Evolutionary conservation across 345 rosid genomes (phyloP), one percentile per base, ranked within the genome.

Genomic region (Eucalyptus dawsonii): DNA sequence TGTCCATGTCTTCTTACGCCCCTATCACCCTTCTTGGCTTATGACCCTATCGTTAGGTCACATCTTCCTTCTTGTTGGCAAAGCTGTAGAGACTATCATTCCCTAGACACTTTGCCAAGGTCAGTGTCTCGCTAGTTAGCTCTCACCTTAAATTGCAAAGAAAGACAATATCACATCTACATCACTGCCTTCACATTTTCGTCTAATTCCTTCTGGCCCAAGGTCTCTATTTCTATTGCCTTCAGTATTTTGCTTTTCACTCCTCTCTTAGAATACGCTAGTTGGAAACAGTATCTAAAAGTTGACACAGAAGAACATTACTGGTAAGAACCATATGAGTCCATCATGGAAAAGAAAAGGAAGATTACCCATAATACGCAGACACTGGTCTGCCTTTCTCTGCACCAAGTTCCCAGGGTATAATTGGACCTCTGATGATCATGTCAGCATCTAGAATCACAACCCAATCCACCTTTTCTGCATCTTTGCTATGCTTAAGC

Each of bases 381-480:
- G 99, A 94, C 88, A 98, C 95, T 37, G 99, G 99, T 88, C 93
- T 93, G 89, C 99, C 99, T 91, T 89, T 94, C 91, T 97, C 96
- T 1, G 97, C 99, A 88, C 99, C 99, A 87, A 98, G 98, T 88
- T 98, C 95, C 99, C 99, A 95, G 56, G 99, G 99, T 91, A 98
- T 93, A 85, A 98, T 95, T 21, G 99, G 99, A 89, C 99, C 99
- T 92, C 99, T 88, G 87, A 97, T 91, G 91, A 98, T 97, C 99
- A 95, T 96, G 92, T 98, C 99, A 37, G 99, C 99, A 93, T 98
- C 99, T 56, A 98, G 92, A 94, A 98, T 98, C 86, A 98, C 99
- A 72, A 98, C 98, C 99, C 99, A 98, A 90, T 98, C 99, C 14
- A 95, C 97, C 89, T 95, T 93, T 86, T 95, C 92, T 42, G 99